Percentiles rank a stretch among this genome's conserved stretches.
These are phyloP conservation scores for Angomonas deanei DNA, from an alignment of 208 protist genomes.

Conservation along the genomic window DNA sequence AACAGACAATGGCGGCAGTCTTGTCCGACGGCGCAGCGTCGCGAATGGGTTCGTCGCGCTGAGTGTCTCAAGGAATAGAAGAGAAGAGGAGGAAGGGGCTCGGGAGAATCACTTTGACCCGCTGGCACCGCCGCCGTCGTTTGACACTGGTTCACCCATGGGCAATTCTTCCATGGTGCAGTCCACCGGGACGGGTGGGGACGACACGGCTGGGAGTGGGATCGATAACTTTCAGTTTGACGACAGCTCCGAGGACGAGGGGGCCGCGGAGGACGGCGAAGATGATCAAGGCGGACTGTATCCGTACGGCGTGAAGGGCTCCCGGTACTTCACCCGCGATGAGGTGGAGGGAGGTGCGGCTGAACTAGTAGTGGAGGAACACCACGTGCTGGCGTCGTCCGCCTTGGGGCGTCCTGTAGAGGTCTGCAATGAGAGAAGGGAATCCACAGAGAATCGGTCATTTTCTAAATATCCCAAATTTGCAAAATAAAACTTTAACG, in stretches of 20 bases:
- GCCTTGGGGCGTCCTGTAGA: not conserved
- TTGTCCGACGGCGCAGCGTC: not conserved
- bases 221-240: slow-evolving; percentile 10
- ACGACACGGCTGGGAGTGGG: not conserved
- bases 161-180: not conserved
- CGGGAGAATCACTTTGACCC: not conserved
- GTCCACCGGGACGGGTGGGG: not conserved
- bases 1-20: too few relatives aligned
- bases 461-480: too few relatives aligned
- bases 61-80: not conserved
- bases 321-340: slow-evolving; percentile 2
- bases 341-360: not conserved
- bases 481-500: not conserved
- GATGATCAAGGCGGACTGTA: not conserved
- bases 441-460: too few relatives aligned
- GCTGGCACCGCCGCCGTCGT: not conserved
- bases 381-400: not conserved
- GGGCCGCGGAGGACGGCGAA: not conserved
- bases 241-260: not conserved
- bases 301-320: not conserved
- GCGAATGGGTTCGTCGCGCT: not conserved
- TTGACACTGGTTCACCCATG: not conserved
- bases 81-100: not conserved
- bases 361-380: slow-evolving; percentile 2
- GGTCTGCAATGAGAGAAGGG: not conserved